phyloP scores from a whole-genome alignment of 2,329 filamentous ascomycete species.

The Curvularia eragrostidis region DNA sequence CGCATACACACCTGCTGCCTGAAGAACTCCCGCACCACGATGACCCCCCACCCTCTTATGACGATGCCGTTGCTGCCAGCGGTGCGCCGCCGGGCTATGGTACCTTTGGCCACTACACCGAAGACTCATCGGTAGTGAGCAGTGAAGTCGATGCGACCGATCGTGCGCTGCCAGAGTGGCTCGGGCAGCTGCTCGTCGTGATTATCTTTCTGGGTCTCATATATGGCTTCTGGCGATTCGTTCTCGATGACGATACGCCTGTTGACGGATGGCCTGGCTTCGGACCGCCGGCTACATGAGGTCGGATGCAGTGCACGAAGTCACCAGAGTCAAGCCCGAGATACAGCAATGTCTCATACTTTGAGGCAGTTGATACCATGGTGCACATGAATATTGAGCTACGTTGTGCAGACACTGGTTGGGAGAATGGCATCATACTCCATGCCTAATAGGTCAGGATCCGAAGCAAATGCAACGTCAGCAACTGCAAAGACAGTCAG shows the following conservation, averaged over 20 bases:
- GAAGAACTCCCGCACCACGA: slow-evolving; percentile 21
- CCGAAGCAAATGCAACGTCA: not conserved
- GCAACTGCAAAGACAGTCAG: not conserved
- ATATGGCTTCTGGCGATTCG: slow-evolving; percentile 42
- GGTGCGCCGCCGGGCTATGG: slow-evolving; percentile 41
- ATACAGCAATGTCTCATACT: not conserved
- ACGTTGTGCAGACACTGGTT: not conserved
- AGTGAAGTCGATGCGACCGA: slow-evolving; percentile 36
- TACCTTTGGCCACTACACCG: slow-evolving; percentile 38
- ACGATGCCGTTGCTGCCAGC: slow-evolving; percentile 37
- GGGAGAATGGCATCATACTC: not conserved
- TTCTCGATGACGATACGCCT: slow-evolving; percentile 26
- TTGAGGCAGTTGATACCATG: not conserved
- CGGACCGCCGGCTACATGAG: slow-evolving; percentile 4
- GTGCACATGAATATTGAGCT: not conserved
- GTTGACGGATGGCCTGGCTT: slow-evolving; percentile 14
- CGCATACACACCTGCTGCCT: slow-evolving; percentile 8
- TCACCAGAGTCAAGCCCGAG: not conserved
- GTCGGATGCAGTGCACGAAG: not conserved
- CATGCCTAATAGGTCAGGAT: not conserved
- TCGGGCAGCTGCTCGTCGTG: slow-evolving; percentile 40
- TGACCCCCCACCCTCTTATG: slow-evolving; percentile 45
- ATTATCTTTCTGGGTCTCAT: slow-evolving; percentile 37
- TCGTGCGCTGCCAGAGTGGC: slow-evolving; percentile 36
- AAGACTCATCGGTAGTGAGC: slow-evolving; percentile 40